phyloP scores from a whole-genome alignment of 768 basidiomycete genomes.

The Sarcodon aspratus region DNA sequence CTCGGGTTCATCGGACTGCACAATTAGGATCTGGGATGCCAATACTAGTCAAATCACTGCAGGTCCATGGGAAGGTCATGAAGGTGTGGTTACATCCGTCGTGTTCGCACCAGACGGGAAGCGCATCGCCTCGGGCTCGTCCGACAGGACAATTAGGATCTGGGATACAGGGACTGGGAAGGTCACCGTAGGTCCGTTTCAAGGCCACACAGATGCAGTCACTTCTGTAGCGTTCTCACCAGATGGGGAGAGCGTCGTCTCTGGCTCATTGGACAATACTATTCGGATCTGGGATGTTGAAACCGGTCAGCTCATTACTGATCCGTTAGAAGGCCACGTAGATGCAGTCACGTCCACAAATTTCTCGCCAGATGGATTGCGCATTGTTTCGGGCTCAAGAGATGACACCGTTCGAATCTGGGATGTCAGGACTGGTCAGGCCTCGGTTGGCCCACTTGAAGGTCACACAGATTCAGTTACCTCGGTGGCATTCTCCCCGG shows the following conservation, averaged over 20 bases:
- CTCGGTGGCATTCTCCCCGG: conserved; percentile 15
- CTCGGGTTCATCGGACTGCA: conserved; percentile 22
- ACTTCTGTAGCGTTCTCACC: conserved; percentile 2
- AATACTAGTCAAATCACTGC: conserved; percentile 1
- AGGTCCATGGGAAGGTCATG: conserved; percentile 1
- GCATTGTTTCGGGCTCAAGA: conserved; percentile 6
- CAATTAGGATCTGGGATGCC: conserved; percentile 6
- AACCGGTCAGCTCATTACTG: too few relatives aligned
- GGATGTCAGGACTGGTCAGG: conserved; percentile 6
- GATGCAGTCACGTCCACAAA: conserved; percentile 5
- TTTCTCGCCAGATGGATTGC: conserved; percentile 11
- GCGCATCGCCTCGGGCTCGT: conserved; percentile 12
- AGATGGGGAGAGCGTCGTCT: neutral
- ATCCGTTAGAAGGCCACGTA: conserved; percentile 3
- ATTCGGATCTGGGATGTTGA: neutral
- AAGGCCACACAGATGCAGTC: conserved; percentile 3
- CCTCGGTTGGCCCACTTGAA: neutral
- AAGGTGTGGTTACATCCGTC: conserved; percentile 6
- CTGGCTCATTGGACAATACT: neutral
- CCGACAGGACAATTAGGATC: conserved; percentile 10
- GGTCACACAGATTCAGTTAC: neutral
- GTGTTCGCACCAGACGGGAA: conserved; percentile 15
- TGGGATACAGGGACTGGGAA: conserved; percentile 8
- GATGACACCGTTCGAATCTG: conserved; percentile 9
- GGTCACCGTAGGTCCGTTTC: neutral